A percentile compares a stretch with the other conserved stretches of the same genome.
phyloP scores from a whole-genome alignment of 1,139 yeast genomes.

The Candida albicans region DNA sequence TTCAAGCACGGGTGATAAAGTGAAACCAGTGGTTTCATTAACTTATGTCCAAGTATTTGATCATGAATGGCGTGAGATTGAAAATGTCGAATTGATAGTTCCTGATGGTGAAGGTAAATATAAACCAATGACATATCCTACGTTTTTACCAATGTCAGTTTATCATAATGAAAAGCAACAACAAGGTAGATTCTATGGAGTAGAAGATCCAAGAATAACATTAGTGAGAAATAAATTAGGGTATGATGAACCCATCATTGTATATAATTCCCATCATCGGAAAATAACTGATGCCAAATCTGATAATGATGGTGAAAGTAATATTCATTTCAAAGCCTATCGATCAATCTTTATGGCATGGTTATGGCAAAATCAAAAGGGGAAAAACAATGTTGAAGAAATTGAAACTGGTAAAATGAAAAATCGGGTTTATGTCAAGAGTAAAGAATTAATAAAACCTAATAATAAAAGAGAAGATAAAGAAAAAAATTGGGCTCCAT shows the following conservation, averaged over 20 bases:
- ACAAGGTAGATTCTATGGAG: slow-evolving; percentile 33
- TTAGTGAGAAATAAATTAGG: slow-evolving; percentile 32
- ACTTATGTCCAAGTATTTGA: slow-evolving; percentile 21
- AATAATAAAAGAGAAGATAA: slow-evolving; percentile 17
- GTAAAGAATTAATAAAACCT: slow-evolving; percentile 24
- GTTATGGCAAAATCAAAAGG: slow-evolving; percentile 37
- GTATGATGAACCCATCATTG: slow-evolving; percentile 37
- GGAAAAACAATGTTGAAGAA: slow-evolving; percentile 31
- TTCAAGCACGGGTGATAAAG: slow-evolving; percentile 20
- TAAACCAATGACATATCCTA: slow-evolving; percentile 27
- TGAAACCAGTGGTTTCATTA: slow-evolving; percentile 23
- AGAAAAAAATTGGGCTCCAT: slow-evolving; percentile 23
- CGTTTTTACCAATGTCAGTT: slow-evolving; percentile 35
- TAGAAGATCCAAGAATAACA: slow-evolving; percentile 42
- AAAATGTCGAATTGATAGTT: slow-evolving; percentile 22
- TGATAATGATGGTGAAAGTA: slow-evolving; percentile 1
- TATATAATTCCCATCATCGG: slow-evolving; percentile 35
- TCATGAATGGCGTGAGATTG: slow-evolving; percentile 27
- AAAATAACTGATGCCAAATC: slow-evolving; percentile 15
- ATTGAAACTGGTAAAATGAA: slow-evolving; percentile 15
- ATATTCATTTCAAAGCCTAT: slow-evolving; percentile 15
- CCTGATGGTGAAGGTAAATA: slow-evolving; percentile 1
- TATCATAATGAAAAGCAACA: slow-evolving; percentile 27
- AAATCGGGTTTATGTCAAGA: slow-evolving; percentile 21
- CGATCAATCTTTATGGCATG: slow-evolving; percentile 29